Evolutionary conservation across 352 stramenopile species (phyloP).

Genomic region (Globisporangium heterothallicum): DNA sequence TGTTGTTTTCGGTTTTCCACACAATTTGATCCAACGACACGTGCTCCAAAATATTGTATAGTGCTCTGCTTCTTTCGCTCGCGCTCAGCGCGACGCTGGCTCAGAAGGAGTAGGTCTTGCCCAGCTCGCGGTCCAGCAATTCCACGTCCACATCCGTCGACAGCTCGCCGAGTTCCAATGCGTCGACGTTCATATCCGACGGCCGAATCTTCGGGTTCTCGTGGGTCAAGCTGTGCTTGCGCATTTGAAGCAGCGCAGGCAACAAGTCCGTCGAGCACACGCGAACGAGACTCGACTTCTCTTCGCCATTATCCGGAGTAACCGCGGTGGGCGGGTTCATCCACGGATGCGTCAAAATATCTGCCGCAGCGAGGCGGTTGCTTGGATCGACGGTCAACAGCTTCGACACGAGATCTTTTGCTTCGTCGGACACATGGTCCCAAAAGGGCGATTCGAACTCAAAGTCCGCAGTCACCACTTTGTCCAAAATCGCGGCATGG

Average conservation of each 20-base stretch:
- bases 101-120: constrained; percentile 44
- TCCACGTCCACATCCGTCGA: constrained; percentile 60
- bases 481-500: constrained; percentile 62
- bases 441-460: constrained; percentile 91
- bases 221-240: constrained; percentile 66
- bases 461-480: constrained; percentile 83
- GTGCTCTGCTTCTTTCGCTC: too few species aligned
- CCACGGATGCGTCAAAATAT: constrained; percentile 76
- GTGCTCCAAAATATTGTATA: constrained; percentile 16
- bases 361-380: constrained; percentile 56
- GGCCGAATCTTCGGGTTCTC: constrained; percentile 61
- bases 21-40: not conserved
- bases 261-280: constrained; percentile 50
- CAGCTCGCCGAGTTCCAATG: constrained; percentile 42
- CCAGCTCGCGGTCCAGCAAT: constrained; percentile 59
- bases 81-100: too few species aligned
- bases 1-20: not conserved
- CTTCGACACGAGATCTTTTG: constrained; percentile 93
- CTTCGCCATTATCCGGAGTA: constrained; percentile 24
- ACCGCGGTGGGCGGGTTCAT: constrained; percentile 39
- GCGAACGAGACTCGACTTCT: constrained; percentile 18
- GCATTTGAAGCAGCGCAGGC: constrained; percentile 67
- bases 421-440: constrained; percentile 90
- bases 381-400: constrained; percentile 89
- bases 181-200: constrained; percentile 72